Evolutionary conservation across 2,329 filamentous ascomycete species (phyloP), one percentile per base, ranked within the genome.

Genomic region (Xylaria sp.): DNA sequence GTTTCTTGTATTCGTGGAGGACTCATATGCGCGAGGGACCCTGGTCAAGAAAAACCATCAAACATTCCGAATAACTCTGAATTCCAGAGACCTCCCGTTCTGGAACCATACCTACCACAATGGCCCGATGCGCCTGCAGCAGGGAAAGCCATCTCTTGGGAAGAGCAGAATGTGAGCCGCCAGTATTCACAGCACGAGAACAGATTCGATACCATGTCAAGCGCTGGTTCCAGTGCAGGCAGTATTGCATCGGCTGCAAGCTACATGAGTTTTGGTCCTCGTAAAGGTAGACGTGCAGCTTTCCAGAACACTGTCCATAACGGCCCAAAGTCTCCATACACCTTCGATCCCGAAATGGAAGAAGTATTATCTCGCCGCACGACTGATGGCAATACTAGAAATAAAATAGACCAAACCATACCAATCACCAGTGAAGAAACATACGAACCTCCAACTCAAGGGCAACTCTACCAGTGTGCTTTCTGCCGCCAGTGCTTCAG

Each of bases 281-380:
- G 55, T n/a, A 49, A 43, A 35, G 55, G 55, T 17, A 42, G 55
- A n/a, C 55, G 55, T 57, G 46, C 50, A 9, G 23, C 55, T 15
- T 57, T 57, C 59, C 51, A 52, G 6, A 46, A n/a, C 5, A 3
- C 11, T 28, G 15, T 7, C 15, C 1, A 25, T 25, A 11, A 46
- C 9, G 4, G 25, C 21, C 15, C 21, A 23, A n/a, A 46, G 2
- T 7, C 12, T 28, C 17, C 42, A 17, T 12, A 17, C 40, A 23
- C 40, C 19, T 3, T 4, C n/a, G n/a, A n/a, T n/a, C n/a, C n/a
- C n/a, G n/a, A n/a, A n/a, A n/a, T n/a, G n/a, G n/a, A n/a, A n/a
- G n/a, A n/a, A n/a, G n/a, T n/a, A n/a, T n/a, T n/a, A n/a, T n/a
- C n/a, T n/a, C n/a, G n/a, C n/a, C n/a, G n/a, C n/a, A n/a, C n/a